Base-by-base conservation (phyloP, 192 early-diverging fungal species). In the Entophlyctis luteolus region DNA sequence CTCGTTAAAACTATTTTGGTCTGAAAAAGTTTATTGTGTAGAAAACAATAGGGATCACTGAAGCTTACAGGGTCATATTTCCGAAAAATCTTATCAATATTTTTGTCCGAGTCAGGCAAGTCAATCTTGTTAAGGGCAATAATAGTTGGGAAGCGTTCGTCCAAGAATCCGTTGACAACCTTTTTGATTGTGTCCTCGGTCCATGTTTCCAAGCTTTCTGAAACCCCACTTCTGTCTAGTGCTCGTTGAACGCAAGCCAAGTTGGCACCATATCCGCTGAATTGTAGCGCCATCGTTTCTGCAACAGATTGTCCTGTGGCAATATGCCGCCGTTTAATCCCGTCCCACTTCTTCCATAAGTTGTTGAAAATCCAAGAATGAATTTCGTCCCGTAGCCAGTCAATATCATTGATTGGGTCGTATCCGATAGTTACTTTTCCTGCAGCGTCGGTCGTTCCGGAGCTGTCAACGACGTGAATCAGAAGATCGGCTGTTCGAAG, bases 91-190 rank as follows among this genome's bases (percentile, higher is more conserved):
- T 85, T 77, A 23, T 88, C 83, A 54, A 93, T 90, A 70, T 92
- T 91, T 70, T 89, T 89, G 71, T 89, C 90, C 1, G 88, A 76
- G 45, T 92, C 91, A 1, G 91, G 84, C 65, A 91, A 80, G 62
- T 93, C 91, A 38, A 93, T 91, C 59, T 93, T 93, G 78, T 93
- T 93, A 32, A 93, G 75, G 2, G 90, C 86, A 36, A 93, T 84
- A 46, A 93, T 67, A 0, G 90, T 93, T 10, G 91, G 91, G 60
- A 93, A 93, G 8, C 90, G 82, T 57, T 82, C 81, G 37, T 90
- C 86, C 59, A 93, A 59, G 67, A 93, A 93, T 22, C 67, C 80
- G 31, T 78, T 69, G 2, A 93, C 89, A 47, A 92, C 74, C 34
- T 58, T 72, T 3, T 65, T 54, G 31, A 91, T 38, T 6, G 80